Evolutionary conservation across 352 stramenopile species (phyloP), one percentile per base, ranked within the genome.

Genomic region (Phytophthora uliginosa): DNA sequence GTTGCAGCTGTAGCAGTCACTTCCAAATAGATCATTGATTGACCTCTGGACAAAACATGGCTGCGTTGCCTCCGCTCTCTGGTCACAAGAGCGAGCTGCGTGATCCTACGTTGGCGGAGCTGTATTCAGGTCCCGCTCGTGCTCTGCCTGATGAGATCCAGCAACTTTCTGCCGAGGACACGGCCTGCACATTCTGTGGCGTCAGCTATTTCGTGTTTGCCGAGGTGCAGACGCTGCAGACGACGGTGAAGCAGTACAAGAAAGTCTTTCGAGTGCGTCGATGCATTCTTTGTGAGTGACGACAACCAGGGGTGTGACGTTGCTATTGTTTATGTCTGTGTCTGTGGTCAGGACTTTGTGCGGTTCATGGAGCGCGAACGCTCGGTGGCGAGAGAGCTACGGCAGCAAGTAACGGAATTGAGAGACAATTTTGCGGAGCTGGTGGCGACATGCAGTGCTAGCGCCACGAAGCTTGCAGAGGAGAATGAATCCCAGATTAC

Each of bases 171-270:
- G 63, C 66, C 0, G 88, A 92, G 50, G 89, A 96, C 62, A 96
- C 89, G 6, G 89, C 88, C 1, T 96, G 88, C 70, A 94, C 85
- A 8, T 95, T 95, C 66, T 96, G 88, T 67, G 88, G 89, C 7
- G 89, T 96, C 34, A 95, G 88, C 69, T 96, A 95, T 57, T 96
- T 96, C 61, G 85, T 95, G 8, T 95, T 96, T 71, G 85, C 86
- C 31, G 89, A 96, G 63, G 86, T 96, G 53, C 86, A 95, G 58
- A 74, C 88, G 31, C 75, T 95, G n/a, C 85, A 95, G 69, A 72
- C 72, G 15, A 91, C 76, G 3, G 83, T 86, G 42, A 91, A 91
- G 54, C 78, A 83, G 63, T 94, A 93, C 78, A 92, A 92, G 47
- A 83, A 78, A 53, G 82, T 83, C 4, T 94, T 94, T 58, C 82